Conservation (phyloP, 805 yeast species). For the Myxozyma lipomycoides region DNA sequence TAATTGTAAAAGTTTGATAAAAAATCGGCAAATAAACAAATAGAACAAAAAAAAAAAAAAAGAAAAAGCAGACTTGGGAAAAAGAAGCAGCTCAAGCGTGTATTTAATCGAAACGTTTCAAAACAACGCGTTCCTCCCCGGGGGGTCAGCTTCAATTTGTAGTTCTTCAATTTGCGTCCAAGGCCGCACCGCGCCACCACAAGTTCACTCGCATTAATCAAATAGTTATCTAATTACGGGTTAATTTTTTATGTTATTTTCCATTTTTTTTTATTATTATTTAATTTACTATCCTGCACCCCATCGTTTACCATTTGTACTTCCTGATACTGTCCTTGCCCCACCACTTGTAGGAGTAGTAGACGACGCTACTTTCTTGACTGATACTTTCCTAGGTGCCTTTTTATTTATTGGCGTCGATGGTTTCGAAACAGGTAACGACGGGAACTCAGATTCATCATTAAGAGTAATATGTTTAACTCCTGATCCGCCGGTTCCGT, state of each 20-base stretch:
- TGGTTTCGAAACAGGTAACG: background rate
- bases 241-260: too few species aligned
- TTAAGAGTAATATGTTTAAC: constrained; percentile 11
- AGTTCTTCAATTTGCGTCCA: background rate
- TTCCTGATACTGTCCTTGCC: too few species aligned
- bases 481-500: background rate
- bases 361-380: background rate
- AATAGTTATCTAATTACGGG: background rate
- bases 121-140: too few species aligned
- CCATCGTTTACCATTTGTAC: too few species aligned
- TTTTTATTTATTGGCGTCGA: background rate
- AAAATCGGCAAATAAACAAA: too few species aligned
- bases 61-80: too few species aligned
- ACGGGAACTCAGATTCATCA: constrained; percentile 23
- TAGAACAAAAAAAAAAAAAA: too few species aligned
- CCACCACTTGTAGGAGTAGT: too few species aligned
- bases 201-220: background rate
- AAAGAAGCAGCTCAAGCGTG: too few species aligned
- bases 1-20: background rate
- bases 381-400: background rate
- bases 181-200: background rate
- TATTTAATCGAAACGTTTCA: too few species aligned
- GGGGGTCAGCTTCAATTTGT: background rate
- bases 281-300: background rate
- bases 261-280: too few species aligned